Percentiles rank a stretch among this genome's conserved stretches.
These are phyloP conservation scores for Arabidopsis arenosa DNA, from an alignment of 345 rosid species.

Conservation along the genomic window DNA sequence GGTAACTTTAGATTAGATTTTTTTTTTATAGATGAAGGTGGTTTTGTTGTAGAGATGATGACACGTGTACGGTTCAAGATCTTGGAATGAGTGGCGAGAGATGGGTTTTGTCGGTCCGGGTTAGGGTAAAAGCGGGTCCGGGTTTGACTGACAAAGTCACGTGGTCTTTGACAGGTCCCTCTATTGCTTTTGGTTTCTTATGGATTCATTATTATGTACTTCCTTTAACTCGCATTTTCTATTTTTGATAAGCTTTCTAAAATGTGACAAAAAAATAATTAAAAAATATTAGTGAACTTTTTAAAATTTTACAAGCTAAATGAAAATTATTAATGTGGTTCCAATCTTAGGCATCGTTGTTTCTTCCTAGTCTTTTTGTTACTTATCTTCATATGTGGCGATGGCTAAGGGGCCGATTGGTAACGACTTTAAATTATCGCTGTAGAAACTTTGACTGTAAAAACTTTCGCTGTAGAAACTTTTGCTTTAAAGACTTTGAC, in stretches of 20 bases:
- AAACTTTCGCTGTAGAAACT: too few relatives aligned
- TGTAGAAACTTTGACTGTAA: too few relatives aligned
- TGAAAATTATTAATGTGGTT: too few relatives aligned
- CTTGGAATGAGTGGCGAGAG: conserved; percentile 38
- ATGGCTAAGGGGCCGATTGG: too few relatives aligned
- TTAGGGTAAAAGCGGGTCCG: conserved; percentile 35
- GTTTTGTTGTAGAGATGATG: background rate
- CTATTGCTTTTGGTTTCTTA: conserved; percentile 43
- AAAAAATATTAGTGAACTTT: too few relatives aligned
- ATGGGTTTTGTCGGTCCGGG: conserved; percentile 47
- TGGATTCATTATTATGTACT: conserved; percentile 40
- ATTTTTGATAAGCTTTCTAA: conserved; percentile 14
- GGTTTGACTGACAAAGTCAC: conserved; percentile 47
- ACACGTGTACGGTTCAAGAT: conserved; percentile 44
- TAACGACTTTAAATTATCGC: too few relatives aligned
- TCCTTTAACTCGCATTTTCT: conserved; percentile 20
- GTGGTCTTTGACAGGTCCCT: conserved; percentile 44
- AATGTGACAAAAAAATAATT: background rate
- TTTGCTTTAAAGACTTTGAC: too few relatives aligned
- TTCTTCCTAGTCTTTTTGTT: background rate
- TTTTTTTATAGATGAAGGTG: background rate
- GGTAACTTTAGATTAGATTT: conserved; percentile 37
- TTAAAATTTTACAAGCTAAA: too few relatives aligned
- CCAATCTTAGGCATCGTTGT: too few relatives aligned
- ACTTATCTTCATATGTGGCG: background rate